Evolutionary conservation across 116 monocot species (phyloP), one percentile per base, ranked within the genome.

Genomic region (Papilionanthe hybrid): DNA sequence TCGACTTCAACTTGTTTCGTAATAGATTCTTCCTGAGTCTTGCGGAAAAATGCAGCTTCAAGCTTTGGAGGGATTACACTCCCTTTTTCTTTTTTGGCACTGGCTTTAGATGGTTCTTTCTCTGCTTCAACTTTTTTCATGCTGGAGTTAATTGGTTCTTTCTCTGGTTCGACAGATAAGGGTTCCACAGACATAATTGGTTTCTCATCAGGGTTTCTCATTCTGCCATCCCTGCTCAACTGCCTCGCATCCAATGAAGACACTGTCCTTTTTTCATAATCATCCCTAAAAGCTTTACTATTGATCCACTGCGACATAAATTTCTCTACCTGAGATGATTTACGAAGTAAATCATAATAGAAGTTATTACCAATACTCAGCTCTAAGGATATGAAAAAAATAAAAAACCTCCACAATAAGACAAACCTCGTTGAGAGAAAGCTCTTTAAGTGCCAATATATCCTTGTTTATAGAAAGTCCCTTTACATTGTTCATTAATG

Each of bases 181-280:
- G 57, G 66, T 22, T 84, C 50, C 57, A 82, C 89, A 11, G 72
- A 58, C 32, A 87, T 17, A 22, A 93, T 91, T 42, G 90, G 89
- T 72, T 93, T 92, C 79, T 96, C 96, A 42, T 92, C 92, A 83
- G 94, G 88, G 44, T 94, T 96, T 66, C 94, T 89, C 84, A 92
- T 89, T 68, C 94, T 80, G 9, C 92, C 96, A 82, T 96, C 96
- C 78, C 85, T 85, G 57, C 86, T 92, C 76, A 96, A 72, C 47
- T 86, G 91, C 42, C 96, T 81, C 22, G 18, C 79, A 55, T 96
- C 87, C 17, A 96, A 91, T 15, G 96, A 96, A 19, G 82, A 43
- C 63, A 92, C 85, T 76, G 91, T 88, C 72, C 94, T 90, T 79
- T 77, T 87, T 75, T 89, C 91, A 78, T 94, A 96, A 71, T 96